These are phyloP conservation scores for Fusarium citri DNA, from an alignment of 2,329 filamentous ascomycete species.

Conservation along the genomic window DNA sequence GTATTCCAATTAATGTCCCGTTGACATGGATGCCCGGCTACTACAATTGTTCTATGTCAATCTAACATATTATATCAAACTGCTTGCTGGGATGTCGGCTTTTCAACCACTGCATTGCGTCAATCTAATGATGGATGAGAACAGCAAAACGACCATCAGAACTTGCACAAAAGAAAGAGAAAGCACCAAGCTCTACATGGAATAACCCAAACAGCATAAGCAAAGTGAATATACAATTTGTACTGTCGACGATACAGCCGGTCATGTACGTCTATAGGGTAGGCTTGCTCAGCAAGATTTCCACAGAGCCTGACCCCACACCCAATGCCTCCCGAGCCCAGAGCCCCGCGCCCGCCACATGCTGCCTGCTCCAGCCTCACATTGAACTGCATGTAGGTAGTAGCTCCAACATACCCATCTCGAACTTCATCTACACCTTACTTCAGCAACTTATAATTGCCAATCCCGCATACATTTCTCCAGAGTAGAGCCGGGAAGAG, in stretches of 20 bases:
- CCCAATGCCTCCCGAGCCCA: not conserved
- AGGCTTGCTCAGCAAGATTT: not conserved
- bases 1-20: not conserved
- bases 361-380: slow-evolving; percentile 45
- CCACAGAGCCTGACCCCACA: slow-evolving; percentile 23
- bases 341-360: slow-evolving; percentile 43
- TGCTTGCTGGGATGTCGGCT: not conserved
- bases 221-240: not conserved
- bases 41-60: not conserved
- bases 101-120: not conserved
- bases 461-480: not conserved
- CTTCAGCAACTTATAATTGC: slow-evolving; percentile 4
- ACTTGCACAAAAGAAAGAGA: not conserved
- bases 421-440: slow-evolving; percentile 14
- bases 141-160: not conserved
- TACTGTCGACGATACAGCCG: not conserved
- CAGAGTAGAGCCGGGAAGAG: not conserved
- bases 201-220: not conserved
- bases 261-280: slow-evolving; percentile 18
- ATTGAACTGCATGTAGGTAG: slow-evolving; percentile 22
- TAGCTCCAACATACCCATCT: slow-evolving; percentile 28
- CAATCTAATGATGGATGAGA: not conserved
- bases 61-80: not conserved
- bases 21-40: not conserved
- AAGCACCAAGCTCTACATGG: not conserved